A percentile compares a stretch with the other conserved stretches of the same genome.
Conservation (phyloP, 208 protist species). For the Acanthamoeba lenticulata region DNA sequence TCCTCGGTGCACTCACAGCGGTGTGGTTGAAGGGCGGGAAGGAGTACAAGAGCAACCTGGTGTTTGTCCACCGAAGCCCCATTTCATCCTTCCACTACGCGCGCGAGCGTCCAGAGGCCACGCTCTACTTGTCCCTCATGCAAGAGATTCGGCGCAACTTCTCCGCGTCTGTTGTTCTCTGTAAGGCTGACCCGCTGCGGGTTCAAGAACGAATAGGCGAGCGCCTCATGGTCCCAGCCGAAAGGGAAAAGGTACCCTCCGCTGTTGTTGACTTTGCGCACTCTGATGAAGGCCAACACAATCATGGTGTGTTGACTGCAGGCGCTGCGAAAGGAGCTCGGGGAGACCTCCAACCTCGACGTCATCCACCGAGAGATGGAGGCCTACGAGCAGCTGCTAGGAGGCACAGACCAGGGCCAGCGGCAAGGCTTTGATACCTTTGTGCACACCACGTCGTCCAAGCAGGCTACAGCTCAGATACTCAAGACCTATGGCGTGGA, state of each 20-base stretch:
- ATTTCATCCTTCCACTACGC: slow-evolving; percentile 20
- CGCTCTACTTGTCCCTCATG: slow-evolving; percentile 5
- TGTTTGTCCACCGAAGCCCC: slow-evolving; percentile 52
- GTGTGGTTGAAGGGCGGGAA: not conserved
- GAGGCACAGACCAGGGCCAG: not conserved
- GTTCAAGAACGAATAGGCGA: slow-evolving; percentile 29
- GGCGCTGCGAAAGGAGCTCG: not conserved
- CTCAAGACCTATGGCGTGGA: slow-evolving; percentile 51
- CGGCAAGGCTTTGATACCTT: not conserved
- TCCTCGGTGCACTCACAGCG: not conserved
- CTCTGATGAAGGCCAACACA: not conserved
- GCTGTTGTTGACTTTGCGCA: not conserved
- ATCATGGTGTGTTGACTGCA: not conserved
- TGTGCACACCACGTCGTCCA: slow-evolving; percentile 52
- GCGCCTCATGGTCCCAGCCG: not conserved
- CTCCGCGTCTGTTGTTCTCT: not conserved
- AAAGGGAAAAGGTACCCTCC: not conserved
- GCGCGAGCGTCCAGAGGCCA: not conserved
- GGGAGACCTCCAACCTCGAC: not conserved
- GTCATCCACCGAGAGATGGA: not conserved
- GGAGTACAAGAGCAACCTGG: slow-evolving; percentile 46
- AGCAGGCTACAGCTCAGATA: slow-evolving; percentile 48
- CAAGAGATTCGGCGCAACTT: slow-evolving; percentile 21
- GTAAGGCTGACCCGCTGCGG: slow-evolving; percentile 41
- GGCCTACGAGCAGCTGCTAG: not conserved